Base-by-base conservation (phyloP, 2,329 filamentous ascomycete genomes). In the Arthrinium phaeospermum region DNA sequence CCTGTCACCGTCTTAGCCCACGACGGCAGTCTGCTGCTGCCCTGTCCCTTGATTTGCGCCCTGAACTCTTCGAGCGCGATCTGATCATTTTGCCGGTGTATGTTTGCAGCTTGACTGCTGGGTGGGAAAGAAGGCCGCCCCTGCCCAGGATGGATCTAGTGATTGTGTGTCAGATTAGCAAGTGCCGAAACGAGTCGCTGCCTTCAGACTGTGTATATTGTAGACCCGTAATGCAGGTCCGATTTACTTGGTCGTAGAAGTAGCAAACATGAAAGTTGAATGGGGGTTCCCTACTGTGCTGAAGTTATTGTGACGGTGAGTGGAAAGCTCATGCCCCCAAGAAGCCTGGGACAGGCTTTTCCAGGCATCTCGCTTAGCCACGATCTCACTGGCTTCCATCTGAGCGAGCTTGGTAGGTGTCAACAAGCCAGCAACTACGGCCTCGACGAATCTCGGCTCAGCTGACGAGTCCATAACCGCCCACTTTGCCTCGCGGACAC, bases 381-480 rank as follows among this genome's bases (percentile, higher is more conserved):
- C 19, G 12, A 68, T 68, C 22, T 68, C 67, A 4, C 24, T 13
- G 5, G 72, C 70, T 12, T 73, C 41, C 74, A 79, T 75, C 22
- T 69, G 46, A 24, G 72, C 73, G 1, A 80, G 71, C n/a, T 75
- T 16, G 16, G 64, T 37, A 27, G 75, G 72, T 57, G 73, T 51
- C 45, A 78, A 70, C 14, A 75, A 47, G 19, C 69, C 72, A 37
- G 72, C 69, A 41, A 74, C 74, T 19, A 79, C 46, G 27, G 74
- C 77, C 46, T 78, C 74, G 37, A 78, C 70, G 67, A 80, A 79
- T 10, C 77, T 75, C 45, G 70, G 30, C 44, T 67, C 68, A 37
- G 49, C 53, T 27, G 74, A 74, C 37, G 76, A 75, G 41, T 67
- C 64, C 45, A 77, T 76, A 22, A 79, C 57, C n/a, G 76, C 76